Base-by-base conservation (phyloP, 139 green algal species). In the Diplosphaera chodatii region DNA sequence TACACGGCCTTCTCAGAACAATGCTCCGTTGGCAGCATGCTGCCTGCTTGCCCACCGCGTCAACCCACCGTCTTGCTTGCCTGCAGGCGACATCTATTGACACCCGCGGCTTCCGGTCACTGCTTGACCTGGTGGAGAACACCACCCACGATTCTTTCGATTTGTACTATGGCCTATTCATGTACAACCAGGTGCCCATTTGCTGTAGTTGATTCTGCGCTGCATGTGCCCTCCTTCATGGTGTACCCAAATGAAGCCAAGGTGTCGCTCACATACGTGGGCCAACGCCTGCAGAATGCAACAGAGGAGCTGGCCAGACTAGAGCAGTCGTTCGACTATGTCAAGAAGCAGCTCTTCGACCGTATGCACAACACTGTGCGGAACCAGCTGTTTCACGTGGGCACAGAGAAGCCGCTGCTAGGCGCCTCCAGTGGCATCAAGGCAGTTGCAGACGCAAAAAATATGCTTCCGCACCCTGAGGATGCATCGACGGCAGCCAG, bases 141-240 rank as follows among this genome's bases (percentile, higher is more conserved):
- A 99, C 95, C 30, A 81, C 76, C 32, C 87, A 97, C 65, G 95
- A 99, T 83, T 97, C 90, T 4, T 99, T 99, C 75, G 95, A 99
- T 55, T 88, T 99, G 8, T 99, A 99, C 89, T 99, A 99, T 80
- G 95, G 95, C 32, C 91, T 99, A 20, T 99, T 99, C 83, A 93
- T 99, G 89, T 99, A 99, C 89, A 99, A 99, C 76, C 83, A 87
- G 80, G 84, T 85, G 55, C n/a, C n/a, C n/a, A n/a, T n/a, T n/a
- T n/a, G n/a, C n/a, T n/a, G n/a, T n/a, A n/a, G n/a, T n/a, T n/a
- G n/a, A n/a, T n/a, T n/a, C n/a, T n/a, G n/a, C n/a, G n/a, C n/a
- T n/a, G n/a, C n/a, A n/a, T n/a, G n/a, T n/a, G n/a, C n/a, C n/a
- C n/a, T n/a, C n/a, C n/a, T n/a, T n/a, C n/a, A n/a, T n/a, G n/a